Percentiles rank a stretch among this genome's conserved stretches.
These are phyloP conservation scores for Arthrobotrys megalospora DNA, from an alignment of 2,329 filamentous ascomycete genomes.

Conservation along the genomic window DNA sequence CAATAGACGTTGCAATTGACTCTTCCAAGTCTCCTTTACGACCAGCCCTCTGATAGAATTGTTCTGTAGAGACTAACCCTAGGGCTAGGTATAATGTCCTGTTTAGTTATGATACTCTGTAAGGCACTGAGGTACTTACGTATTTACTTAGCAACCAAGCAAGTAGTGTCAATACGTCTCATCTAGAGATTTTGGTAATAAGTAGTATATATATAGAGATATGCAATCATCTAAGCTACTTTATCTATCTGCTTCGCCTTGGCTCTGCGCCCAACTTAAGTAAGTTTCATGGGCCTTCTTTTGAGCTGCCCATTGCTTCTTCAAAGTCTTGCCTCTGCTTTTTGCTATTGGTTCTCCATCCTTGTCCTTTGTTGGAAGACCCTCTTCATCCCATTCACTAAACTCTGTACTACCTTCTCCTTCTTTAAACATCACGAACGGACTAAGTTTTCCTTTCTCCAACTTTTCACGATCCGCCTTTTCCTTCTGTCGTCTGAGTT, in stretches of 20 bases:
- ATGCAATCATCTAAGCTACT: not conserved
- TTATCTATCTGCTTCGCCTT: conserved; percentile 54
- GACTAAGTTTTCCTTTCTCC: conserved; percentile 73
- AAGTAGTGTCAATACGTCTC: no score
- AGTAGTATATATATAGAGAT: not conserved
- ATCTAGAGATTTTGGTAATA: not conserved
- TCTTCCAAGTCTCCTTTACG: no score
- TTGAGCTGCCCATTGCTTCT: conserved; percentile 91
- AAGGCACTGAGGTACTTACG: no score
- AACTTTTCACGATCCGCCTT: conserved; percentile 70
- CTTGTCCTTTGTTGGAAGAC: conserved; percentile 82
- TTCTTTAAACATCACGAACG: conserved; percentile 71
- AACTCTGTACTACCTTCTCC: conserved; percentile 72
- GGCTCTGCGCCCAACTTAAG: conserved; percentile 44
- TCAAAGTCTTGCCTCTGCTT: conserved; percentile 82
- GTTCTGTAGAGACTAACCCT: no score
- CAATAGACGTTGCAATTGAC: not conserved
- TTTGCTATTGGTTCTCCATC: conserved; percentile 86
- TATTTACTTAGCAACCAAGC: no score
- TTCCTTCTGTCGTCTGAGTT: conserved; percentile 65
- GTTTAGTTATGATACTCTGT: no score
- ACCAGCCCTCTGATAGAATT: no score
- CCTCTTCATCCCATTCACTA: conserved; percentile 85
- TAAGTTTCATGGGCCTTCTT: conserved; percentile 84
- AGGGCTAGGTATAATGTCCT: no score